Evolutionary conservation across 495 filamentous ascomycete genomes (phyloP).

Genomic region (Penicillium lividum): DNA sequence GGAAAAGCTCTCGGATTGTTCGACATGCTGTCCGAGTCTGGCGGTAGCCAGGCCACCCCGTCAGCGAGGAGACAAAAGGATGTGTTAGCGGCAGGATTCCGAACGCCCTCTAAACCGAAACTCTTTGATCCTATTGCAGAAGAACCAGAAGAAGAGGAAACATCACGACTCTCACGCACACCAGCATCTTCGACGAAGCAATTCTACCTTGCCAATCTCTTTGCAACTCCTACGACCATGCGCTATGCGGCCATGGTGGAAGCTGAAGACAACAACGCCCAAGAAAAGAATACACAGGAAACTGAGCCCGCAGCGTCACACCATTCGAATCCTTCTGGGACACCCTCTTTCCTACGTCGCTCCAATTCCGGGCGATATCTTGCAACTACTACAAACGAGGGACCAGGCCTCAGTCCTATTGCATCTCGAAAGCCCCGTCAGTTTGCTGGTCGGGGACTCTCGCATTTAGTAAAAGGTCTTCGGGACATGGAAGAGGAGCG

Average conservation of each 20-base stretch:
- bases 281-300: conserved; percentile 25
- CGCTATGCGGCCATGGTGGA: conserved; percentile 49
- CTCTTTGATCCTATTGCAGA: conserved; percentile 32
- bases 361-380: conserved; percentile 37
- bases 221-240: conserved; percentile 62
- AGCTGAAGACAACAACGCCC: conserved; percentile 21
- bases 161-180: conserved; percentile 52
- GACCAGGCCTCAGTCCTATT: conserved; percentile 42
- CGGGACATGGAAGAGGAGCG: conserved; percentile 77
- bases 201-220: conserved; percentile 58
- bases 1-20: conserved; percentile 89
- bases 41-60: conserved; percentile 48
- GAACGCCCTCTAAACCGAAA: conserved; percentile 43
- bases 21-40: conserved; percentile 70
- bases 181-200: conserved; percentile 64
- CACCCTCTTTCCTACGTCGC: conserved; percentile 76
- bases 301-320: conserved; percentile 13
- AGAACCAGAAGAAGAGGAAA: conserved; percentile 33
- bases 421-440: conserved; percentile 59
- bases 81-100: conserved; percentile 32
- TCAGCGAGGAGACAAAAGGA: conserved; percentile 36
- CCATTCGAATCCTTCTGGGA: conserved; percentile 40
- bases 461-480: conserved; percentile 74
- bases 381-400: conserved; percentile 13
- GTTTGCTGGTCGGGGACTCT: conserved; percentile 71